Percentiles rank a stretch among this genome's conserved stretches.
Conservation (phyloP, 805 yeast genomes). For the Jamesozyma jinghongensis region DNA sequence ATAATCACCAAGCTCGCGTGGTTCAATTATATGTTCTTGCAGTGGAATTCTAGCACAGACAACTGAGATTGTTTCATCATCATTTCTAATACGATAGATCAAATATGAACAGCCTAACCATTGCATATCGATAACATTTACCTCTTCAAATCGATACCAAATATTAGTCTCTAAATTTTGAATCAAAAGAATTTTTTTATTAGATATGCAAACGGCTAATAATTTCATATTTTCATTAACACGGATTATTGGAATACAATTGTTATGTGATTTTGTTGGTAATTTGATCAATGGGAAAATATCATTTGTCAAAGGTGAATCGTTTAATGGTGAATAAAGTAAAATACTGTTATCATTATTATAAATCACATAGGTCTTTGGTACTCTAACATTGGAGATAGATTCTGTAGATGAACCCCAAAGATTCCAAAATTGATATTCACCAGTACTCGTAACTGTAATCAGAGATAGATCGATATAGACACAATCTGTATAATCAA, state of each 20-base stretch:
- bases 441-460: slow-evolving; percentile 15
- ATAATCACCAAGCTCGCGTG: slow-evolving; percentile 10
- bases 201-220: slow-evolving; percentile 23
- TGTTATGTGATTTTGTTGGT: slow-evolving; percentile 28
- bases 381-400: slow-evolving; percentile 17
- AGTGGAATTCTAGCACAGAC: slow-evolving; percentile 23
- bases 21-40: slow-evolving; percentile 9
- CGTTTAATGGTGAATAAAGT: slow-evolving; percentile 21
- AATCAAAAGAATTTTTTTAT: slow-evolving; percentile 26
- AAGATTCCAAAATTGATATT: slow-evolving; percentile 20
- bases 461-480: slow-evolving; percentile 13
- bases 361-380: slow-evolving; percentile 15
- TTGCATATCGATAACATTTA: slow-evolving; percentile 20
- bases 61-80: slow-evolving; percentile 13
- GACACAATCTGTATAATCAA: slow-evolving; percentile 14
- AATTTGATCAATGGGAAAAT: slow-evolving; percentile 19
- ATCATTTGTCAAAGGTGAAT: slow-evolving; percentile 14
- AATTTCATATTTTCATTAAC: slow-evolving; percentile 19
- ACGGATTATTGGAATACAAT: slow-evolving; percentile 17
- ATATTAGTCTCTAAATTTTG: slow-evolving; percentile 21
- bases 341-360: slow-evolving; percentile 20
- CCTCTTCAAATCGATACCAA: slow-evolving; percentile 24
- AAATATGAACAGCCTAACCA: slow-evolving; percentile 29
- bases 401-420: slow-evolving; percentile 21
- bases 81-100: slow-evolving; percentile 18